Conservation (phyloP, 1,139 yeast genomes). For the Diutina mesorugosa region DNA sequence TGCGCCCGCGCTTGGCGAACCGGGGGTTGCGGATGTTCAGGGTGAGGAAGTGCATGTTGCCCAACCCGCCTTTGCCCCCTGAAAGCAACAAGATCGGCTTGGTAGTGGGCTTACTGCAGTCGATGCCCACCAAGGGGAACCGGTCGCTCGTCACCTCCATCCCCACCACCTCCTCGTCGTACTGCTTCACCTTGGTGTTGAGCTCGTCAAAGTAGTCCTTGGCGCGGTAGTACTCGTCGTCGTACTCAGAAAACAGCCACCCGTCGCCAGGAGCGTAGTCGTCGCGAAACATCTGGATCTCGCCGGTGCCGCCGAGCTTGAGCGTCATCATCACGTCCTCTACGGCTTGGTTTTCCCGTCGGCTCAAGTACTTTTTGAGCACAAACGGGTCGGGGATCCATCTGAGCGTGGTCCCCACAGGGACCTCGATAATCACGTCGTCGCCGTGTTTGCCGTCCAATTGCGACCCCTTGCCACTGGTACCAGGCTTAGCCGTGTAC, state of each 20-base stretch:
- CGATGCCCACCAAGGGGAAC: slow-evolving; percentile 73
- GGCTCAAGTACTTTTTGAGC: slow-evolving; percentile 17
- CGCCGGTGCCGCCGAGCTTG: slow-evolving; percentile 15
- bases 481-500: slow-evolving; percentile 65
- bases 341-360: slow-evolving; percentile 10
- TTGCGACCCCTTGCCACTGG: slow-evolving; percentile 60
- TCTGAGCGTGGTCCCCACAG: slow-evolving; percentile 76
- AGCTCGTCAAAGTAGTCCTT: slow-evolving; percentile 55
- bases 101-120: slow-evolving; percentile 49
- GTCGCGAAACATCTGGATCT: slow-evolving; percentile 46
- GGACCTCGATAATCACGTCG: slow-evolving; percentile 72
- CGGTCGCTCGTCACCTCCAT: slow-evolving; percentile 52
- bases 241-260: slow-evolving; percentile 74
- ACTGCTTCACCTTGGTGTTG: slow-evolving; percentile 46
- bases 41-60: slow-evolving; percentile 89
- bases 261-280: slow-evolving; percentile 62
- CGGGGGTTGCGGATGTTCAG: slow-evolving; percentile 78
- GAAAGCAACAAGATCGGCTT: slow-evolving; percentile 57
- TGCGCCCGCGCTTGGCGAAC: slow-evolving; percentile 71
- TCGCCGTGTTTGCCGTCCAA: slow-evolving; percentile 76
- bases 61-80: slow-evolving; percentile 93
- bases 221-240: slow-evolving; percentile 52
- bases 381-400: slow-evolving; percentile 73
- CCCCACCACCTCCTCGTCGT: slow-evolving; percentile 48
- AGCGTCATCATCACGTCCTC: slow-evolving; percentile 10